A percentile compares a stretch with the other conserved stretches of the same genome.
Conservation (phyloP, 2,329 filamentous ascomycete species). For the Aspergillus bombycis region DNA sequence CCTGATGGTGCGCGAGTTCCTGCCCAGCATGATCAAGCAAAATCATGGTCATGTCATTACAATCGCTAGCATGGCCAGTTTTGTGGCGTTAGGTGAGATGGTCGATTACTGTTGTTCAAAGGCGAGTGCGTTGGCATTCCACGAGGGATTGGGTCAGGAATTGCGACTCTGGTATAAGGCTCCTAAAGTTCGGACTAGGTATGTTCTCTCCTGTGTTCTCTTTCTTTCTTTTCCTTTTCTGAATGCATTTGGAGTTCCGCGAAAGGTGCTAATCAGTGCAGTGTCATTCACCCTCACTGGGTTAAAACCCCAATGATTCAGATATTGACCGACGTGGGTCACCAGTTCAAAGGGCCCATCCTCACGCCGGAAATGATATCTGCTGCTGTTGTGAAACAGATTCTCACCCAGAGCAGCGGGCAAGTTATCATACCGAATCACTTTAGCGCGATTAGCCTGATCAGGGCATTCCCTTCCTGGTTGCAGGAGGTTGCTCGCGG, state of each 20-base stretch:
- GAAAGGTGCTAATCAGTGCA: slow-evolving; percentile 17
- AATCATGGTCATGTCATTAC: slow-evolving; percentile 62
- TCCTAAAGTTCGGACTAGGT: slow-evolving; percentile 44
- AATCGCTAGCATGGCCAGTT: slow-evolving; percentile 58
- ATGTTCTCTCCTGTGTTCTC: background rate
- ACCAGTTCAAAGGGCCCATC: slow-evolving; percentile 36
- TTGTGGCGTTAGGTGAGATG: slow-evolving; percentile 51
- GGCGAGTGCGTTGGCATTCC: slow-evolving; percentile 56
- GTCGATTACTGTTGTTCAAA: slow-evolving; percentile 59
- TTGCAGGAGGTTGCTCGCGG: slow-evolving; percentile 47
- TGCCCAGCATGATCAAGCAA: slow-evolving; percentile 54
- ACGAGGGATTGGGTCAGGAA: slow-evolving; percentile 52
- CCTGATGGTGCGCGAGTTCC: slow-evolving; percentile 54
- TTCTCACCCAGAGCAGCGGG: slow-evolving; percentile 53
- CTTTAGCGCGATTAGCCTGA: slow-evolving; percentile 27
- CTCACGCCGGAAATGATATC: slow-evolving; percentile 47
- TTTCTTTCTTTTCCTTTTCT: background rate
- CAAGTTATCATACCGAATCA: slow-evolving; percentile 52
- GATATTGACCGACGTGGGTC: slow-evolving; percentile 36
- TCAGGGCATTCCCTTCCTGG: slow-evolving; percentile 48
- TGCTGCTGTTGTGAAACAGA: slow-evolving; percentile 53
- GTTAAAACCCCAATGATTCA: slow-evolving; percentile 54
- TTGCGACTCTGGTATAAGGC: slow-evolving; percentile 41
- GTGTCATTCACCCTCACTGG: slow-evolving; percentile 45
- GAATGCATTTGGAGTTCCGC: background rate